Base-by-base conservation (phyloP, 2,329 filamentous ascomycete genomes). In the Aspergillus transmontanensis region DNA sequence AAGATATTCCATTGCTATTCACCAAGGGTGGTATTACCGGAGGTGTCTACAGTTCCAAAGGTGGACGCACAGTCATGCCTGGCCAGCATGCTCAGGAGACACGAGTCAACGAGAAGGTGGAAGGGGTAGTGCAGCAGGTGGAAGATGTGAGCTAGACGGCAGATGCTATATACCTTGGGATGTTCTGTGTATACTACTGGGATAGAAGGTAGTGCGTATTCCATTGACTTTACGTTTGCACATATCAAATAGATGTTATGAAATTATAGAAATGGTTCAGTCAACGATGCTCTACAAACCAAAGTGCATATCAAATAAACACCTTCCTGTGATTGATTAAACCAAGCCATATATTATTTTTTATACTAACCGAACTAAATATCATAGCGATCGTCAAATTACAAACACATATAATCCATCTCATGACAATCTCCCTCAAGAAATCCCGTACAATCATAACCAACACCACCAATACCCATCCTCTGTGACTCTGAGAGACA, bases 1-100 rank as follows among this genome's bases (percentile, higher is more conserved):
- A 90, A 69, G 88, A 90, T 70, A 87, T 90, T 4, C 65, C 67
- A 11, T 58, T 70, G 21, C 60, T 70, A 0, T 70, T 69, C 19
- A 51, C 43, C 21, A 66, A 68, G 58, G 60, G 68, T 0, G 68
- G 67, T 0, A 41, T 68, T 39, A 70, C 68, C 1, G 68, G 68
- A 2, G 68, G 67, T 2, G 68, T 69, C 9, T 65, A 63, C 16
- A 60, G 64, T 3, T 68, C 68, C 4, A 66, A 65, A 39, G 68
- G 66, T 6, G 68, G 68, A 5, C 50, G 68, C 1, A 70, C 68
- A 0, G 68, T 70, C 9, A 57, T 59, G 30, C 68, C 68, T 1
- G 67, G 64, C 2, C 68, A 70, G 53, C 68, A 70, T 56, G 68
- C 67, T 7, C 60, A 65, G 55, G 60, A 69, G 30, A 54, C 21